These are phyloP conservation scores for Amylostereum chailletii DNA, from an alignment of 1,284 basidiomycete species.

Conservation along the genomic window DNA sequence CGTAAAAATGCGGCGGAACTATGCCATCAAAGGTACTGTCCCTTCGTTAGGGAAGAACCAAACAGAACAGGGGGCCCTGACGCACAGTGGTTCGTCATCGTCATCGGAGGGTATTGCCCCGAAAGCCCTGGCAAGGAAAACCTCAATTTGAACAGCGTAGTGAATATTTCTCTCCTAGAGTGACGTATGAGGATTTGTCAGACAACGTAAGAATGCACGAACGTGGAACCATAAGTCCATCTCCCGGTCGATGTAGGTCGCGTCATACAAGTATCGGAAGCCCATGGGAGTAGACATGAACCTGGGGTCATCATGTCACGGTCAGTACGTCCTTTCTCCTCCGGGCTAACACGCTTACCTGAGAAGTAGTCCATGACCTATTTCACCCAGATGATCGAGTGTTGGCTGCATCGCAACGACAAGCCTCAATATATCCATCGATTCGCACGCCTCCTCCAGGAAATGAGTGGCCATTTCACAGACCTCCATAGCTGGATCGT, in stretches of 20 bases:
- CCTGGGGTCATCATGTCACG: constrained; percentile 31
- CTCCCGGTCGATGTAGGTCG: constrained; percentile 89
- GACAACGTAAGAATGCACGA: constrained; percentile 18
- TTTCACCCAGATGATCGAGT: constrained; percentile 90
- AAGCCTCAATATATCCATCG: constrained; percentile 75
- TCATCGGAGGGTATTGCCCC: constrained; percentile 49
- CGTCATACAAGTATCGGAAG: constrained; percentile 85
- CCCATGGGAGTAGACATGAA: constrained; percentile 94
- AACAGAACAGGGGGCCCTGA: constrained; percentile 5
- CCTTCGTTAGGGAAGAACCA: too few species aligned
- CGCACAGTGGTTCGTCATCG: constrained; percentile 56
- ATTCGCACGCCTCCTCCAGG: constrained; percentile 85
- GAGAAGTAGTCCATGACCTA: constrained; percentile 82
- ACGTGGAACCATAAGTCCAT: constrained; percentile 96
- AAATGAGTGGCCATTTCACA: constrained; percentile 85
- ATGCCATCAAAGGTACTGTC: constrained; percentile 74
- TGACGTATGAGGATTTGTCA: constrained; percentile 4
- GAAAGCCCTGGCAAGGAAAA: constrained; percentile 75
- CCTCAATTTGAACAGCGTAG: constrained; percentile 84
- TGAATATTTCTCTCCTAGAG: constrained; percentile 75
- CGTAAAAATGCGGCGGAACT: constrained; percentile 94
- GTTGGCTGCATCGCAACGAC: constrained; percentile 94
- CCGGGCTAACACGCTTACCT: constrained; percentile 44
- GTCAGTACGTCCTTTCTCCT: not conserved
- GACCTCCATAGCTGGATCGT: constrained; percentile 86